phyloP scores from a whole-genome alignment of 352 stramenopile genomes.

The Halophytophthora batemanensis region DNA sequence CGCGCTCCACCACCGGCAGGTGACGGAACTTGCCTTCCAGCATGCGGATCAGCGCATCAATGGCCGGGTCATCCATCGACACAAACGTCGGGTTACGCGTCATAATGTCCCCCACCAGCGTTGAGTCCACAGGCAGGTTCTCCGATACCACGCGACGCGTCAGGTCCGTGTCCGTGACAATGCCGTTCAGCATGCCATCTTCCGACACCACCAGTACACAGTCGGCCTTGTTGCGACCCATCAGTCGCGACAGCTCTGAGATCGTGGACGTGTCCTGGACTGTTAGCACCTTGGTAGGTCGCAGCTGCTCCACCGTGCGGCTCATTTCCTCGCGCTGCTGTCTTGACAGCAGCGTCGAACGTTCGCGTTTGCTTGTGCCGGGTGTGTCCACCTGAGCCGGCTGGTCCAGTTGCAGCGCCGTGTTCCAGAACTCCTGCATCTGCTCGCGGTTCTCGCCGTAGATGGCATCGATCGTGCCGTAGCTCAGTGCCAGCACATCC shows the following conservation, averaged over 20 bases:
- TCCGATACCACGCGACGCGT: conserved; percentile 80
- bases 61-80: conserved; percentile 74
- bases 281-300: conserved; percentile 88
- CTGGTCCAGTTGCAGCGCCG: conserved; percentile 75
- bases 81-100: conserved; percentile 84
- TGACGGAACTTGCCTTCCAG: conserved; percentile 88
- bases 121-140: conserved; percentile 70
- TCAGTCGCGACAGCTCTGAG: conserved; percentile 81
- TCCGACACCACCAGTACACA: conserved; percentile 92
- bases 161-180: conserved; percentile 93
- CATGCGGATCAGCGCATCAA: conserved; percentile 85
- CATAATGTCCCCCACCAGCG: conserved; percentile 76
- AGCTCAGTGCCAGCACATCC: conserved; percentile 82
- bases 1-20: conserved; percentile 75
- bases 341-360: conserved; percentile 56
- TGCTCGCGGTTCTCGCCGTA: conserved; percentile 86
- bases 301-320: conserved; percentile 77
- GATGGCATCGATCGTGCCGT: conserved; percentile 85
- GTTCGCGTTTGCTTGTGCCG: conserved; percentile 37
- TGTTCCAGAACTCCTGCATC: conserved; percentile 90
- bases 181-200: conserved; percentile 89
- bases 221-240: conserved; percentile 90
- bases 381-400: conserved; percentile 37
- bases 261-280: conserved; percentile 77
- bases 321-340: conserved; percentile 65